Conservation (phyloP, 73 alveolate species). For the Tetrahymena thermophila region DNA sequence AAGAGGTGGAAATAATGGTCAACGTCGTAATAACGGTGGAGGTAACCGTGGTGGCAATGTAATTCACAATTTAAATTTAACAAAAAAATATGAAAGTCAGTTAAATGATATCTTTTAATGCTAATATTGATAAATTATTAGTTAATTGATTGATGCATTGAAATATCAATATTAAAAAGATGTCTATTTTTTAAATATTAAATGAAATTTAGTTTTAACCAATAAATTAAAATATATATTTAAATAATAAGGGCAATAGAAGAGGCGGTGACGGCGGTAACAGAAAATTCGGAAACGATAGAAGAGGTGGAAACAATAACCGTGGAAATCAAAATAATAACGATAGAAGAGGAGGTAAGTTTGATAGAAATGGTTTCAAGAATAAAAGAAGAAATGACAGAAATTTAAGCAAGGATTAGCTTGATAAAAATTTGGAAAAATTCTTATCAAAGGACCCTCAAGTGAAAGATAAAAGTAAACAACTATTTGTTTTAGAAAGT, state of each 20-base stretch:
- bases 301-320: background rate
- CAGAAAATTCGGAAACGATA: background rate
- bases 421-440: background rate
- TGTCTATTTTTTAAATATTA: too few relatives aligned
- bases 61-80: background rate
- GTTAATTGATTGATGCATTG: background rate
- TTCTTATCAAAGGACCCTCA: background rate
- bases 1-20: background rate
- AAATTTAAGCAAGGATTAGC: background rate
- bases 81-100: background rate
- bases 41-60: background rate
- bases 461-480: background rate
- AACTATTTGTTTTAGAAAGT: background rate
- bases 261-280: conserved; percentile 4
- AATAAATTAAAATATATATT: background rate
- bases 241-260: background rate
- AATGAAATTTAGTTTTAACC: background rate
- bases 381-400: background rate
- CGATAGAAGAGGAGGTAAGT: background rate
- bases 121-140: too few relatives aligned
- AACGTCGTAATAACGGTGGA: background rate
- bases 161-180: too few relatives aligned
- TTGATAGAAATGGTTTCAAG: background rate
- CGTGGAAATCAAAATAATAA: background rate
- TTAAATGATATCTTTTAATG: too few relatives aligned